Evolutionary conservation across 192 early-diverging fungal species (phyloP).

Genomic region (Gaertneriomyces semiglobifer): DNA sequence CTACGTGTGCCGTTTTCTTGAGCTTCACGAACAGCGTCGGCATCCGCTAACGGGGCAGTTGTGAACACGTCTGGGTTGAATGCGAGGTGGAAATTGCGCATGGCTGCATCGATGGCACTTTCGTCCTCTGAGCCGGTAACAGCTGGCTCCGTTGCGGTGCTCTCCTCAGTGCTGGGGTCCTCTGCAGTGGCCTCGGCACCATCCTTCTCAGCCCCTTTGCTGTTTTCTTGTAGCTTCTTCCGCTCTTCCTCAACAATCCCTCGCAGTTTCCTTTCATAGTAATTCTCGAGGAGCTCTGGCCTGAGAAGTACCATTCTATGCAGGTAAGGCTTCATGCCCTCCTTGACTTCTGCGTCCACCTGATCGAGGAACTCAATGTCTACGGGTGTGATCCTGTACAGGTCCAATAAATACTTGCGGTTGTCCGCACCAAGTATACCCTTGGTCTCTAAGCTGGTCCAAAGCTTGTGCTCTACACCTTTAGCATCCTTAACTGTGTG

Average conservation of each 20-base stretch:
- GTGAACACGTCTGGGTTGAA: slow-evolving; percentile 57
- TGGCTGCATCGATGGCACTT: neutral
- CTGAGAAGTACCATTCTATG: slow-evolving; percentile 81
- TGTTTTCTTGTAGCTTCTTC: slow-evolving; percentile 22
- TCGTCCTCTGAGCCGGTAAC: neutral
- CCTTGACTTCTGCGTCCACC: slow-evolving; percentile 51
- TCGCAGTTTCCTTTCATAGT: slow-evolving; percentile 78
- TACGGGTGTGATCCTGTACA: slow-evolving; percentile 86
- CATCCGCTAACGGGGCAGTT: neutral
- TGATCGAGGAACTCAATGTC: slow-evolving; percentile 85
- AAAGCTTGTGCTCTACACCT: slow-evolving; percentile 61
- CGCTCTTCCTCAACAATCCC: slow-evolving; percentile 38
- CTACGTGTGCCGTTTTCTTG: slow-evolving; percentile 68
- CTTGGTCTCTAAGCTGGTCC: slow-evolving; percentile 82
- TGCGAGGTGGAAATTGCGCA: slow-evolving; percentile 42
- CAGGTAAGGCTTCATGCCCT: slow-evolving; percentile 68
- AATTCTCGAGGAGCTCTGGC: slow-evolving; percentile 79
- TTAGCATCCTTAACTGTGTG: slow-evolving; percentile 73
- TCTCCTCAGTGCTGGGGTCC: too few species aligned
- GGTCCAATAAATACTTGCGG: slow-evolving; percentile 87
- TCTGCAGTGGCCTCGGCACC: slow-evolving; percentile 22
- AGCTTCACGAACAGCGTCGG: slow-evolving; percentile 28
- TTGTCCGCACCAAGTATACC: slow-evolving; percentile 89
- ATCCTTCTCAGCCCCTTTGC: slow-evolving; percentile 26
- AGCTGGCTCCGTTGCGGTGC: neutral